A percentile compares a stretch with the other conserved stretches of the same genome.
Conservation (phyloP, 2,329 filamentous ascomycete genomes). For the Fusarium illudens region DNA sequence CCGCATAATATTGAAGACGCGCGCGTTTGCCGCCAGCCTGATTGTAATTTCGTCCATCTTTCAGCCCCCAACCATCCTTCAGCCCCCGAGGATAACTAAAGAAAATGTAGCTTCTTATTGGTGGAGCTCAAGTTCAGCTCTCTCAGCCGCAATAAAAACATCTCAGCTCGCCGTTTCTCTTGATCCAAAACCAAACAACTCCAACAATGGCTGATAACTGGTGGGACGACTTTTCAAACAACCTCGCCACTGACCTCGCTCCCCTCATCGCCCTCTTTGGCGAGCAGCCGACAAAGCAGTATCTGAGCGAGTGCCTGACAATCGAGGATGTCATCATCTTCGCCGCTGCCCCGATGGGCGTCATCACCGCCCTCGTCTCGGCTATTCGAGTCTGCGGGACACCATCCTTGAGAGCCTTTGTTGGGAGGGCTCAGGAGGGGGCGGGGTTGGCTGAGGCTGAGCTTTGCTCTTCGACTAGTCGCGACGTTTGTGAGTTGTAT, state of each 20-base stretch:
- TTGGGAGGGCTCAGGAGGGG: neutral
- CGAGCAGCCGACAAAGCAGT: slow-evolving; percentile 51
- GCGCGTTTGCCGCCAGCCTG: too few species aligned
- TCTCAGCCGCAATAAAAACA: too few species aligned
- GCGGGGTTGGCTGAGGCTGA: neutral
- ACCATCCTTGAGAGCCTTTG: neutral
- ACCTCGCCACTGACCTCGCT: slow-evolving; percentile 45
- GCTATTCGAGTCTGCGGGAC: neutral
- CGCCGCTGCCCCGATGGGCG: neutral
- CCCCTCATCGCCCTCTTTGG: slow-evolving; percentile 50
- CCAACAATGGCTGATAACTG: too few species aligned
- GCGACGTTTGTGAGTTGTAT: neutral
- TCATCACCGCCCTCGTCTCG: neutral
- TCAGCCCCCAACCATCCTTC: too few species aligned
- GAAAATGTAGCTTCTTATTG: too few species aligned
- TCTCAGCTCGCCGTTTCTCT: too few species aligned
- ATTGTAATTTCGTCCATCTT: too few species aligned
- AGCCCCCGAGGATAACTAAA: too few species aligned
- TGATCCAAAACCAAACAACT: too few species aligned
- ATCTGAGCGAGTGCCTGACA: slow-evolving; percentile 43
- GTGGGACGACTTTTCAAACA: neutral
- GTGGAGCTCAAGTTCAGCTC: too few species aligned
- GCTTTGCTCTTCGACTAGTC: neutral
- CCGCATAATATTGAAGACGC: too few species aligned
- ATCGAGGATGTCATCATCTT: slow-evolving; percentile 38